These are phyloP conservation scores for Cryptococcus amylolentus DNA, from an alignment of 1,284 basidiomycete genomes.

Conservation along the genomic window DNA sequence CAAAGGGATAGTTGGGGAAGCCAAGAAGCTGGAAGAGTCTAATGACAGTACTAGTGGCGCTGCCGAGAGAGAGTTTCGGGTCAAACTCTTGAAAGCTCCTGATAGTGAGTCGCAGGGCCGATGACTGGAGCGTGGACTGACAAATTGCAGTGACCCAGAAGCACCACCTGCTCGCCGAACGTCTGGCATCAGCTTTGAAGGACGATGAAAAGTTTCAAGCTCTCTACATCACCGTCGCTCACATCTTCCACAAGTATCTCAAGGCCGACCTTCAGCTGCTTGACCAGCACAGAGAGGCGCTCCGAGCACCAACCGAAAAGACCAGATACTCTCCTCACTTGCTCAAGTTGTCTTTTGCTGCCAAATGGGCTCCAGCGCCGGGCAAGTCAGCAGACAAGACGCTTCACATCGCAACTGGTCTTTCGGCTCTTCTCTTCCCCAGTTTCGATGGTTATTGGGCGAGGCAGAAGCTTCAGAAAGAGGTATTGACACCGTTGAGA, in stretches of 20 bases:
- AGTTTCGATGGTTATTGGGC: conserved; percentile 32
- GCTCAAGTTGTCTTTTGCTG: conserved; percentile 56
- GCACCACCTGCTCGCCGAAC: conserved; percentile 28
- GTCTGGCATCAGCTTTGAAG: conserved; percentile 52
- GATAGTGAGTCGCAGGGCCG: conserved; percentile 13
- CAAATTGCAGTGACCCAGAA: conserved; percentile 29
- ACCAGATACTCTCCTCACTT: conserved; percentile 42
- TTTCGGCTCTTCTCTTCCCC: conserved; percentile 56
- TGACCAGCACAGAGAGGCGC: conserved; percentile 14
- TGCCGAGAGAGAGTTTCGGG: conserved; percentile 2
- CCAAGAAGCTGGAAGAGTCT: conserved; percentile 12
- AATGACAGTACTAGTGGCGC: neutral
- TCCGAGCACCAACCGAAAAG: conserved; percentile 42
- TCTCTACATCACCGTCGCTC: conserved; percentile 61
- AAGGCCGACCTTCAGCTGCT: conserved; percentile 53
- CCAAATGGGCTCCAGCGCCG: conserved; percentile 67
- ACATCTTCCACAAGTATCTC: conserved; percentile 59
- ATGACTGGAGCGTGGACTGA: neutral
- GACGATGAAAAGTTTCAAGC: conserved; percentile 56
- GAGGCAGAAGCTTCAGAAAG: conserved; percentile 40
- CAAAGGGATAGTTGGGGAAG: conserved; percentile 1
- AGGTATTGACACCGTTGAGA: conserved; percentile 57
- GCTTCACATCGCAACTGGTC: conserved; percentile 63
- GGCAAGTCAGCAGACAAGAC: conserved; percentile 59
- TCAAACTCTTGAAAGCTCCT: conserved; percentile 13